Base-by-base conservation (phyloP, 495 filamentous ascomycete genomes). In the Cercophora scortea region DNA sequence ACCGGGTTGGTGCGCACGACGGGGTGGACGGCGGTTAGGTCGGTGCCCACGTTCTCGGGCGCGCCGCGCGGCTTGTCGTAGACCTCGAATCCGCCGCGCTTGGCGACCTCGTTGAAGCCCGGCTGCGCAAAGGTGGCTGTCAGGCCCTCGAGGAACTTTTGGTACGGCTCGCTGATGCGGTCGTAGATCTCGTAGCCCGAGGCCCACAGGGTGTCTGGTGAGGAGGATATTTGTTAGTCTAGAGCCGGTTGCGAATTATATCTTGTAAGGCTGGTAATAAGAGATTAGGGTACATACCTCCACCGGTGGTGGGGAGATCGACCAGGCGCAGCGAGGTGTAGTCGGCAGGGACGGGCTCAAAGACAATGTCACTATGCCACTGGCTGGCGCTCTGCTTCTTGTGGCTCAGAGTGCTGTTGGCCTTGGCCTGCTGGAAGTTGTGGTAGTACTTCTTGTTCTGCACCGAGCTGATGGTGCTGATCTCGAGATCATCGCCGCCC, bases 1-100 rank as follows among this genome's bases (percentile, higher is more conserved):
- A 89, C 82, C 0, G 88, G 88, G 56, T 90, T 88, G 9, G 86
- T 90, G 9, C 87, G 79, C 13, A 90, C 73, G 2, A 89, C 80
- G 0, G 85, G 83, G 52, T 90, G 86, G 12, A 81, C 63, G 0
- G 85, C 82, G 15, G 61, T 75, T 5, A 90, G 64, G 32, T 78
- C 77, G 0, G 63, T 65, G 19, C 84, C 87, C 0, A 79, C 66
- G 54, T 90, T 90, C 60, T 81, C 78, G 0, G 83, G 82, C 0
- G 79, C 71, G 1, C 87, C 87, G 2, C 86, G 75, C 1, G 72
- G 63, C 42, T 74, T 72, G 25, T 71, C 73, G 55, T 82, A 82
- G 6, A 89, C 58, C 48, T 75, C 59, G 61, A 83, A 81, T 2
- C 76, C 75, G 32, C 71, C 70, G 0, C 66, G 57, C 46, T 78